Evolutionary conservation across 2,329 filamentous ascomycete species (phyloP).

Genomic region (Fusarium sp.): DNA sequence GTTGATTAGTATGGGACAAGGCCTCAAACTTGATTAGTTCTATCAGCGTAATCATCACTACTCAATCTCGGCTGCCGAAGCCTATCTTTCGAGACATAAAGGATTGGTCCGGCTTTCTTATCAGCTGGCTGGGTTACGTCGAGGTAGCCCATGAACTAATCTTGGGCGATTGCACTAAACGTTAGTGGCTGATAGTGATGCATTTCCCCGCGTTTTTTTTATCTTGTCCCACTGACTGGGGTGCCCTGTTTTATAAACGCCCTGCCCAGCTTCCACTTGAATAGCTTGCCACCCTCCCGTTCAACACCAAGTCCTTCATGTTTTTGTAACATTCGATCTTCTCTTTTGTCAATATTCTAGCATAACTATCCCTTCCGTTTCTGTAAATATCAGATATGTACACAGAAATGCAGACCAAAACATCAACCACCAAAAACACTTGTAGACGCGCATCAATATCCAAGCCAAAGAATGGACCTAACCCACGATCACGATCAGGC

Average conservation of each 20-base stretch:
- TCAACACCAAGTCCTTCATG: not conserved
- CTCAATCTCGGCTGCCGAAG: constrained; percentile 7
- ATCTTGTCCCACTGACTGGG: constrained; percentile 28
- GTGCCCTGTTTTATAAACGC: constrained; percentile 4
- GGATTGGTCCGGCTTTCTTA: constrained; percentile 20
- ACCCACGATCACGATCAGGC: constrained; percentile 48
- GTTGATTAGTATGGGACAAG: no score
- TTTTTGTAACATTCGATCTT: constrained; percentile 11
- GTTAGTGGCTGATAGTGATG: constrained; percentile 41
- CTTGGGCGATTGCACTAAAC: constrained; percentile 11
- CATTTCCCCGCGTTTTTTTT: constrained; percentile 42
- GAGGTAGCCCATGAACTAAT: not conserved
- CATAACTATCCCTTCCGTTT: not conserved
- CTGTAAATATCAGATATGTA: no score
- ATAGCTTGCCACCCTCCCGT: constrained; percentile 30
- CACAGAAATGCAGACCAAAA: constrained; percentile 29
- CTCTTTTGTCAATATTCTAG: constrained; percentile 2
- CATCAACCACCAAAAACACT: constrained; percentile 13
- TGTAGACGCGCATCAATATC: constrained; percentile 19
- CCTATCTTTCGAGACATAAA: constrained; percentile 15
- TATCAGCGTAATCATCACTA: not conserved
- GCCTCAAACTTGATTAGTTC: not conserved
- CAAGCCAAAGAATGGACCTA: constrained; percentile 32
- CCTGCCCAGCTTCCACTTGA: not conserved
- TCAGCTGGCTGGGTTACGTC: constrained; percentile 20